Base-by-base conservation (phyloP, 768 basidiomycete species). In the Russula ochroleuca region DNA sequence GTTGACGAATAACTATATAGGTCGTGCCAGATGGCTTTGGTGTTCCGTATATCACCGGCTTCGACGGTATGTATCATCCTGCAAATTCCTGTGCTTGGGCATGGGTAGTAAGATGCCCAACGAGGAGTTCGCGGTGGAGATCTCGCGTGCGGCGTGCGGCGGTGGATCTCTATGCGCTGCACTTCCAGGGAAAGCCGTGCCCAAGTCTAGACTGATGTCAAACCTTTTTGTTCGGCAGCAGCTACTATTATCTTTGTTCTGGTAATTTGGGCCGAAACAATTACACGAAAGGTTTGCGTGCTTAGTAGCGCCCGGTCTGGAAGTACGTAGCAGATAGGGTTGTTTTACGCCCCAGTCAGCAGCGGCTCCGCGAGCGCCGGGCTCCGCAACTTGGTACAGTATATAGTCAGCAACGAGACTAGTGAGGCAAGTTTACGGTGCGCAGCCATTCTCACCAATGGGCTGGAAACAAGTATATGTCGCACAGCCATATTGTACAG, bases 1-100 rank as follows among this genome's bases (percentile, higher is more conserved):
- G 13, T 43, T 56, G 28, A 56, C 41, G 28, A 28, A 28, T 17
- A 17, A 19, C n/a, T 33, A 11, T 14, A 23, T 31, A 83, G 82
- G 90, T 98, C 50, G 92, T 96, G 28, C 87, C 91, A 1, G 87
- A 97, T 67, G 95, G 95, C 1, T 98, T 95, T 71, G 95, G 95
- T 37, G 88, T 98, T 35, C 89, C 93, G 14, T 98, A 98, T 72
- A 87, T 93, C 83, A 94, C 94, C n/a, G 90, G 91, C 43, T 88
- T 84, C 69, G 84, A 90, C 67, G 85, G 88, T 87, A 62, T 59
- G 82, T 73, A 25, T 7, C 13, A 8, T 19, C 33, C 7, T 9
- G 19, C 19, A 23, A 10, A 11, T n/a, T n/a, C n/a, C n/a, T 33
- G 33, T 33, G 17, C 21, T 10, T 14, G 7, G 82, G 90, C 61